Base-by-base conservation (phyloP, 306 rosid species). In the Delonix regia region DNA sequence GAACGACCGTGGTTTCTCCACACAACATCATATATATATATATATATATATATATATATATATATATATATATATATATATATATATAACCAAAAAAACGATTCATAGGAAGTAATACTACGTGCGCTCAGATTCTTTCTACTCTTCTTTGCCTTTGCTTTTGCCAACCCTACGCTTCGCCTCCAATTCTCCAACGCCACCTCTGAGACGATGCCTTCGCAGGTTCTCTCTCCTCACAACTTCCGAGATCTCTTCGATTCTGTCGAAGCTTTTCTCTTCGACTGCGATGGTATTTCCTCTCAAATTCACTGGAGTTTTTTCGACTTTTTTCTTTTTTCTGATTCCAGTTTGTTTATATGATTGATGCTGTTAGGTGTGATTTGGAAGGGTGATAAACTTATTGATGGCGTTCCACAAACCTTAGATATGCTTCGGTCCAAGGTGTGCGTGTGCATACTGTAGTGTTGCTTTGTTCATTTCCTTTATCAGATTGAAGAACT, bases 221-320 rank as follows among this genome's bases (percentile, higher is more conserved):
- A 67, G 21, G 44, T 12, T 70, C 94, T 95, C 25, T 86, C 94
- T 22, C 8, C 82, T 57, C 67, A 63, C 7, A 88, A 80, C 76
- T 81, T 75, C 78, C 80, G 51, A 33, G 59, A 83, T 39, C 88
- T 95, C 41, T 56, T 95, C 12, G 82, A 88, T 75, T 89, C 99
- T 69, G 86, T 91, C 19, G 88, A 92, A 56, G 96, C 99, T 56
- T 95, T 91, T 71, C 87, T 95, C 84, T 95, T 95, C 80, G 99
- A 95, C 55, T 95, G 99, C 89, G 99, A 95, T 33, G 98, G 97
- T 94, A 44, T 11, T 0, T 9, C 0, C 48, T n/a, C 36, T 59
- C 63, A 7, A n/a, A 21, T n/a, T 3, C 53, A 0, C 12, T 10
- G 13, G 7, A 3, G 2, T 56, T 69, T 4, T 49, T 44, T 14